phyloP scores from a whole-genome alignment of 805 yeast species.

The Suhomyces prunicola region DNA sequence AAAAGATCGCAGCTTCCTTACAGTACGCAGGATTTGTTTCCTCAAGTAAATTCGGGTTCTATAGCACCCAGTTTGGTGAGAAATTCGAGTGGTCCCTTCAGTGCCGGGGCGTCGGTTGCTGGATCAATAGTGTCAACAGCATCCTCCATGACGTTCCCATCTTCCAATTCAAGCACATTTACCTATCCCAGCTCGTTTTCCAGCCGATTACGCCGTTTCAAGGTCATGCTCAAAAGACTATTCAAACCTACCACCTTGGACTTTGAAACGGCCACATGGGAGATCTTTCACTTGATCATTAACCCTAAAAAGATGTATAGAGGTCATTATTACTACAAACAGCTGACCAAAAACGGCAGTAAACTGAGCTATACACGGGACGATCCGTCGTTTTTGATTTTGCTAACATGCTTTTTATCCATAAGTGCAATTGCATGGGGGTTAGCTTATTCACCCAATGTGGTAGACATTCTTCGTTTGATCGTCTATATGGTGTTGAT shows the following conservation, averaged over 20 bases:
- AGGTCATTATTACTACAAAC: constrained; percentile 71
- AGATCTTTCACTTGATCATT: constrained; percentile 67
- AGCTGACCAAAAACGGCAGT: constrained; percentile 41
- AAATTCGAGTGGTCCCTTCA: neutral
- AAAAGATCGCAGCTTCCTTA: constrained; percentile 40
- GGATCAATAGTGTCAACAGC: neutral
- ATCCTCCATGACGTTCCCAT: neutral
- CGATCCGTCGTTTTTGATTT: constrained; percentile 83
- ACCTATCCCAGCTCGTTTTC: neutral
- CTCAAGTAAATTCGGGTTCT: constrained; percentile 18
- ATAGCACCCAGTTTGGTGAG: neutral
- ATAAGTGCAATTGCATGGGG: constrained; percentile 91
- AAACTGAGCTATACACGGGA: constrained; percentile 83
- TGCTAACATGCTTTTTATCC: constrained; percentile 62
- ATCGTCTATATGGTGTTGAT: constrained; percentile 80
- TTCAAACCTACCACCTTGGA: constrained; percentile 79
- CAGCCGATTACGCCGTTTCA: neutral
- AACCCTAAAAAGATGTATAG: constrained; percentile 82
- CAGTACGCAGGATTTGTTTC: constrained; percentile 42
- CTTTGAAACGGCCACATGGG: constrained; percentile 93
- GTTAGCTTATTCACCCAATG: constrained; percentile 65
- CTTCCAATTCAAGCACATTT: neutral
- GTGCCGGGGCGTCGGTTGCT: neutral
- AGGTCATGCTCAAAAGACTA: constrained; percentile 29
- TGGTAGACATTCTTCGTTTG: constrained; percentile 60